Evolutionary conservation across 495 filamentous ascomycete species (phyloP).

Genomic region (Penicillium atrosanguineum): DNA sequence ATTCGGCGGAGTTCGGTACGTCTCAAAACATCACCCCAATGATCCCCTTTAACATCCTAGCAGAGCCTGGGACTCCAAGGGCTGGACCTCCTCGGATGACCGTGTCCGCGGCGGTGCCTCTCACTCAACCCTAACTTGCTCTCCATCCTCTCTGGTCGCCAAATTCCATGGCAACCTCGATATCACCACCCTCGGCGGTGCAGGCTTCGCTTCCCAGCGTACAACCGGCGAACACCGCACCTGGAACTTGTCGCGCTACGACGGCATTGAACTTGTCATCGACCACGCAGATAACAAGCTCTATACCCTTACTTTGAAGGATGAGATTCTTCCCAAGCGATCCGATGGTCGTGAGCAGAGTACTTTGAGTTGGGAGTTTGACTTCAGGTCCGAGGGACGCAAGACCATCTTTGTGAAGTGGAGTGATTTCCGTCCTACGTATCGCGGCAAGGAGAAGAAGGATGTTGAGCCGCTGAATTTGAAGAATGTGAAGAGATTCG

Average conservation of each 20-base stretch:
- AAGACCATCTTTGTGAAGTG: constrained; percentile 52
- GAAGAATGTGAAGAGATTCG: constrained; percentile 59
- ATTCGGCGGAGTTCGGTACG: constrained; percentile 18
- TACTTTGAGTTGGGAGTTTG: constrained; percentile 52
- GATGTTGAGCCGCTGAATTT: constrained; percentile 55
- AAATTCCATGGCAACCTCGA: constrained; percentile 69
- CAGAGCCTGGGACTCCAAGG: constrained; percentile 44
- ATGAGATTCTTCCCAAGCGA: constrained; percentile 54
- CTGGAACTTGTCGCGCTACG: constrained; percentile 57
- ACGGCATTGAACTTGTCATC: constrained; percentile 50
- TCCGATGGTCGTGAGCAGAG: constrained; percentile 62
- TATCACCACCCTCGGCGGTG: constrained; percentile 70
- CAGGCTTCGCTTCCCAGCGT: constrained; percentile 78
- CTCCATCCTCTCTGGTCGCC: constrained; percentile 20
- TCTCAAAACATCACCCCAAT: neutral
- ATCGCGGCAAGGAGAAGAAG: constrained; percentile 62
- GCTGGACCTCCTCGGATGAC: constrained; percentile 72
- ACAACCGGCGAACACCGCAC: constrained; percentile 48
- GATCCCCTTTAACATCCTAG: neutral
- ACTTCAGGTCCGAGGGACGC: constrained; percentile 19
- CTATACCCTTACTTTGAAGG: constrained; percentile 74
- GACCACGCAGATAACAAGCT: constrained; percentile 45
- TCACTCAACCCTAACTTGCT: constrained; percentile 48
- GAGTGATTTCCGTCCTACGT: constrained; percentile 65
- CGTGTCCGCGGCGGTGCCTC: constrained; percentile 69